Evolutionary conservation across 1,139 yeast species (phyloP).

Genomic region (Kluyveromyces marxianus): DNA sequence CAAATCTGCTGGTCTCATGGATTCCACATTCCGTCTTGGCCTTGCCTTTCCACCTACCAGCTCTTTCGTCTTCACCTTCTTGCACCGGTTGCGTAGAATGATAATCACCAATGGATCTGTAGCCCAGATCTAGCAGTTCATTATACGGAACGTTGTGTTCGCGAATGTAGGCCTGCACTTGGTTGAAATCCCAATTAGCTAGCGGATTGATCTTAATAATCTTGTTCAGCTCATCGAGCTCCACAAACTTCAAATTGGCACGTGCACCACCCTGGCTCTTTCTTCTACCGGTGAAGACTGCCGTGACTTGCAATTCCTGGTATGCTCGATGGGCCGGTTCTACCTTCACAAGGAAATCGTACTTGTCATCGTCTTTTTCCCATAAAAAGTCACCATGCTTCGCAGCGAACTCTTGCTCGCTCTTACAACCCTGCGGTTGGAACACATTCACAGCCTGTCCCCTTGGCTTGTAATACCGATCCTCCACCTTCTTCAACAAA

Average conservation of each 20-base stretch:
- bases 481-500: conserved; percentile 52
- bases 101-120: conserved; percentile 91
- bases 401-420: conserved; percentile 57
- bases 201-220: conserved; percentile 84
- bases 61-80: conserved; percentile 90
- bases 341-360: conserved; percentile 84
- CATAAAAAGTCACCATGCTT: conserved; percentile 72
- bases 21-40: conserved; percentile 95
- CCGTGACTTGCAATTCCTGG: conserved; percentile 57
- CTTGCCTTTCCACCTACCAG: conserved; percentile 95
- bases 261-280: conserved; percentile 86
- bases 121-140: conserved; percentile 74
- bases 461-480: conserved; percentile 38
- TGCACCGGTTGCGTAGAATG: conserved; percentile 87
- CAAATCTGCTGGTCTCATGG: conserved; percentile 70
- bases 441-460: conserved; percentile 48
- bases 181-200: conserved; percentile 71
- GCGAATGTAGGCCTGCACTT: conserved; percentile 65
- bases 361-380: conserved; percentile 73
- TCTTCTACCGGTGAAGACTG: conserved; percentile 90
- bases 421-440: conserved; percentile 50
- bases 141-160: conserved; percentile 76
- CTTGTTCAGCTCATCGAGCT: conserved; percentile 60
- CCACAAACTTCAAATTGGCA: conserved; percentile 64
- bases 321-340: conserved; percentile 91